Base-by-base conservation (phyloP, 441 rosid species). In the Francoa sonchifolia region DNA sequence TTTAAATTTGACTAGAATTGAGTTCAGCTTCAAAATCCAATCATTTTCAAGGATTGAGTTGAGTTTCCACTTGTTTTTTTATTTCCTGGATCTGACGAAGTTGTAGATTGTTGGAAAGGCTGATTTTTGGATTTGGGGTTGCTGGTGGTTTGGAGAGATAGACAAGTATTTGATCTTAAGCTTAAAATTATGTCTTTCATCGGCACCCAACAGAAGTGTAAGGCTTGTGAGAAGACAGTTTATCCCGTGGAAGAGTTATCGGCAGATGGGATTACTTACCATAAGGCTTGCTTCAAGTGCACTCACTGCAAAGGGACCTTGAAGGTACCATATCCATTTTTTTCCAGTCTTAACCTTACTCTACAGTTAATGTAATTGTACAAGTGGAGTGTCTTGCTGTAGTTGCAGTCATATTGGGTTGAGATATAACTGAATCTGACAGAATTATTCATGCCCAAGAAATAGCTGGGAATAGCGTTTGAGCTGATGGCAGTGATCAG, bases 181-280 rank as follows among this genome's bases (percentile, higher is more conserved):
- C 41, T 33, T 38, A 19, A 1, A 51, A 18, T 62, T 33, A 77
- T 77, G 96, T 74, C 90, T 47, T 90, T 90, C 62, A 71, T 66
- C 10, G 99, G 99, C 33, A 86, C 96, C 40, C 95, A 77, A 58
- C 78, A 78, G 72, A 90, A 86, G 65, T 86, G 96, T 72, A 82
- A 73, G 72, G 85, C 86, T 22, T 90, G 99, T 35, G 93, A 73
- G 59, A 90, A 82, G 86, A 86, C 95, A 6, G 96, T 90, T 42
- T 82, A 86, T 55, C 87, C 90, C 0, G 77, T 90, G 53, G 99
- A 90, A 51, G 82, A 80, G 52, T 58, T 86, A 32, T 82, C 90
- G 5, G 95, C 94, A 0, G 99, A 90, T 61, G 99, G 99, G 28
- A 61, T 82, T 42, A 51, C 80, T 23, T 90, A 76, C 55, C 99